phyloP scores from a whole-genome alignment of 352 stramenopile species.

The Blastocystis sp. region DNA sequence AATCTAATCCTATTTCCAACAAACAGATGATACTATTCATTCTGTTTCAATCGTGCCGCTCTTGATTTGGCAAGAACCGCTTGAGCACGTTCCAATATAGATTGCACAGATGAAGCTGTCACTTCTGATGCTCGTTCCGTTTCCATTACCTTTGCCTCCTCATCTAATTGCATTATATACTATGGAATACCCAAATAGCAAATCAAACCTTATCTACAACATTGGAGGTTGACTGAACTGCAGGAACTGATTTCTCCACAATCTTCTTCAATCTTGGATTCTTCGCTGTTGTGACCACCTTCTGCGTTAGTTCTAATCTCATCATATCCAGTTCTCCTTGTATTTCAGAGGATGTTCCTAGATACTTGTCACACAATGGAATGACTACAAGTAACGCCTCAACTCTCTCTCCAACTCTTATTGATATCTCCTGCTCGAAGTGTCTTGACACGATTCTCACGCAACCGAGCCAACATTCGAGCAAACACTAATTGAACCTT shows the following conservation, averaged over 20 bases:
- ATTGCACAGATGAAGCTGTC: not conserved
- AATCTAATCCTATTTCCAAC: not conserved
- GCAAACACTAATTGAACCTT: not conserved
- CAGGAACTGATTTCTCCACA: not conserved
- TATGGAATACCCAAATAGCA: not conserved
- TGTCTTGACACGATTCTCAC: not conserved
- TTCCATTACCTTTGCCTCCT: not conserved
- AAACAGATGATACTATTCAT: not conserved
- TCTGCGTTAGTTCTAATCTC: not conserved
- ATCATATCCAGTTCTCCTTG: not conserved
- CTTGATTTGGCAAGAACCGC: not conserved
- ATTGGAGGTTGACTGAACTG: not conserved
- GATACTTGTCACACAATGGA: not conserved
- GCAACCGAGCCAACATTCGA: not conserved
- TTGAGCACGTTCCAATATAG: not conserved
- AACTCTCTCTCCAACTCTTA: not conserved
- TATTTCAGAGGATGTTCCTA: not conserved
- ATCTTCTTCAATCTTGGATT: not conserved
- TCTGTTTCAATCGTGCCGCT: not conserved
- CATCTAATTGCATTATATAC: not conserved
- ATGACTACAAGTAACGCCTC: not conserved
- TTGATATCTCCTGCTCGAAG: not conserved
- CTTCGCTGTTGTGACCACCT: not conserved
- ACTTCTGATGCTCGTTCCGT: not conserved
- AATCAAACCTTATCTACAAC: not conserved